Percentiles rank a stretch among this genome's conserved stretches.
Evolutionary conservation across 345 rosid genomes (phyloP).

Genomic region (Stellera chamaejasme): DNA sequence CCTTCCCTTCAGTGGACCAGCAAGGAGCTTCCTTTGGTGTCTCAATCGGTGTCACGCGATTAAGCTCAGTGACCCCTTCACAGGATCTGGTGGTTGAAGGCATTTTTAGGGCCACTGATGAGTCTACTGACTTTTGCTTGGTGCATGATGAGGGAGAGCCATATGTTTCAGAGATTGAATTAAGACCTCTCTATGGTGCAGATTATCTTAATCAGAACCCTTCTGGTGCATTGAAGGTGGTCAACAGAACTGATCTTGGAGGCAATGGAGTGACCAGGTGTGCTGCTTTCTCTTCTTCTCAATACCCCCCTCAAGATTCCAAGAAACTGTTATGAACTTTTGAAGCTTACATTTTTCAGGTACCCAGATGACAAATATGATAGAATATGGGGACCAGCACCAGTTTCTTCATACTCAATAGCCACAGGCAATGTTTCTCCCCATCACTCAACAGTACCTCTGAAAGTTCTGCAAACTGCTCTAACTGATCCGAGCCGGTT

Average conservation of each 20-base stretch:
- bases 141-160: conserved; percentile 29
- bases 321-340: not conserved
- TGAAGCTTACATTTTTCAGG: conserved; percentile 24
- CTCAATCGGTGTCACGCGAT: conserved; percentile 31
- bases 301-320: no score
- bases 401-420: conserved; percentile 9
- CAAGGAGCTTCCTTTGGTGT: conserved; percentile 17
- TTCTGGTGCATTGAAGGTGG: conserved; percentile 29
- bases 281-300: not conserved
- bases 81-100: conserved; percentile 31
- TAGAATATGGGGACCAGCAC: conserved; percentile 45
- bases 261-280: conserved; percentile 36
- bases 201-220: conserved; percentile 24
- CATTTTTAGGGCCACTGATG: conserved; percentile 28
- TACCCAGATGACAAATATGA: conserved; percentile 42
- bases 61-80: conserved; percentile 23
- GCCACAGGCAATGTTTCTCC: conserved; percentile 4
- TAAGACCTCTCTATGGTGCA: conserved; percentile 34
- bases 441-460: conserved; percentile 26
- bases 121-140: conserved; percentile 38
- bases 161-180: conserved; percentile 41
- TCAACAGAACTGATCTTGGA: conserved; percentile 36
- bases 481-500: conserved; percentile 20
- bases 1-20: conserved; percentile 23
- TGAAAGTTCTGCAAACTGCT: conserved; percentile 41